Evolutionary conservation across 352 stramenopile genomes (phyloP).

Genomic region (Pythium vanterpoolii): DNA sequence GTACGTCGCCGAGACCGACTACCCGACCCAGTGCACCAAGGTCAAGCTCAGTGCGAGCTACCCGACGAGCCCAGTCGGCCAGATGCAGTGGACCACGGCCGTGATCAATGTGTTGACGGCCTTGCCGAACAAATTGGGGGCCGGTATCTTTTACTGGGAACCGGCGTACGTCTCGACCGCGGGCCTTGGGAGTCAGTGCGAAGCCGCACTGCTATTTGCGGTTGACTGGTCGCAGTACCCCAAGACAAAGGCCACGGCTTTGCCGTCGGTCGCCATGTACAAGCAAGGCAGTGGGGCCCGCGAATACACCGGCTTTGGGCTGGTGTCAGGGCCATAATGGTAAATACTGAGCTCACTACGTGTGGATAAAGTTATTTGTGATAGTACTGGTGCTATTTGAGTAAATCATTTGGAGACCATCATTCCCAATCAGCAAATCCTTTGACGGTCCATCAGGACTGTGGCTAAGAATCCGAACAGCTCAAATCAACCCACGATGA

Average conservation of each 20-base stretch:
- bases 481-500: not conserved
- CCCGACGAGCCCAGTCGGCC: not conserved
- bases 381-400: not conserved
- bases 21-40: constrained; percentile 14
- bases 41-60: constrained; percentile 8
- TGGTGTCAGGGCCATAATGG: not conserved
- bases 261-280: constrained; percentile 3
- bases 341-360: not conserved
- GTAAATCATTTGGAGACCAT: not conserved
- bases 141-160: constrained; percentile 11
- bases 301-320: not conserved
- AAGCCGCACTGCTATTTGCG: constrained; percentile 2
- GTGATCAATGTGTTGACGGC: not conserved
- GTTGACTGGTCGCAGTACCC: constrained; percentile 7
- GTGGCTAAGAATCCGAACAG: not conserved
- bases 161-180: constrained; percentile 6
- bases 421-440: not conserved
- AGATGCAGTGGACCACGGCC: constrained; percentile 9
- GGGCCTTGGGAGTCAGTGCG: constrained; percentile 3
- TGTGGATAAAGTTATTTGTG: not conserved
- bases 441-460: not conserved
- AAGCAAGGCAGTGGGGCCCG: not conserved
- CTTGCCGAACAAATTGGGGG: constrained; percentile 4
- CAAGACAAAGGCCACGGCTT: constrained; percentile 13
- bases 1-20: constrained; percentile 11